These are phyloP conservation scores for Elsinoe necatrix DNA, from an alignment of 2,329 filamentous ascomycete genomes.

Conservation along the genomic window DNA sequence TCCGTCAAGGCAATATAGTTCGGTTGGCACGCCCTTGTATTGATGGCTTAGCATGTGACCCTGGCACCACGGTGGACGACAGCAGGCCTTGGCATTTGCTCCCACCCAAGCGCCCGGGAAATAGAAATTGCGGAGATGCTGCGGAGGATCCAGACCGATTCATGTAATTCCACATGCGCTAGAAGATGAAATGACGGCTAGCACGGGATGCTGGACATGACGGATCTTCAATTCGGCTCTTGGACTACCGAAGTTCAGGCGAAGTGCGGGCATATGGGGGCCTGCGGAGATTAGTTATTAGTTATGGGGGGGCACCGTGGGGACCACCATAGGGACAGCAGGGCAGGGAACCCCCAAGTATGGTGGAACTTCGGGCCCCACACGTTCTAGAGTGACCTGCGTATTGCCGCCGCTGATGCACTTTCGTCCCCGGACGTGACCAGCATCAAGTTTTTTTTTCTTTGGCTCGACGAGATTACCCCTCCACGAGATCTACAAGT, in stretches of 20 bases:
- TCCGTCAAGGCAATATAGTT: background rate
- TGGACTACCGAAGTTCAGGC: background rate
- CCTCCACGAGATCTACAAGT: slow-evolving; percentile 1
- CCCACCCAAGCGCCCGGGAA: background rate
- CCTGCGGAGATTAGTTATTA: background rate
- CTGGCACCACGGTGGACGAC: background rate
- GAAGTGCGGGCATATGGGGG: background rate
- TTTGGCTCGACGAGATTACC: slow-evolving; percentile 7
- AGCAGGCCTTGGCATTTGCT: background rate
- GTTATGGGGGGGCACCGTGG: no score
- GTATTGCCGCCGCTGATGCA: background rate
- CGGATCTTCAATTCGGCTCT: background rate
- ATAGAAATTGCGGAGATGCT: background rate
- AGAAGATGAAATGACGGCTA: background rate
- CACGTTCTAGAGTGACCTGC: background rate
- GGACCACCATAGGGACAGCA: background rate
- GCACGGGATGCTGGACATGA: background rate
- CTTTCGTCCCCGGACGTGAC: background rate
- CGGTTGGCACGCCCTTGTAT: background rate
- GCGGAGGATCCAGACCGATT: background rate
- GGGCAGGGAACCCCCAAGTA: background rate
- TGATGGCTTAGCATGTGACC: background rate
- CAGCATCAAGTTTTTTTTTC: slow-evolving; percentile 9
- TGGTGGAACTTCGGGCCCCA: background rate
- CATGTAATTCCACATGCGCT: background rate